These are phyloP conservation scores for Nothophytophthora sp. DNA, from an alignment of 352 stramenopile species.

Conservation along the genomic window DNA sequence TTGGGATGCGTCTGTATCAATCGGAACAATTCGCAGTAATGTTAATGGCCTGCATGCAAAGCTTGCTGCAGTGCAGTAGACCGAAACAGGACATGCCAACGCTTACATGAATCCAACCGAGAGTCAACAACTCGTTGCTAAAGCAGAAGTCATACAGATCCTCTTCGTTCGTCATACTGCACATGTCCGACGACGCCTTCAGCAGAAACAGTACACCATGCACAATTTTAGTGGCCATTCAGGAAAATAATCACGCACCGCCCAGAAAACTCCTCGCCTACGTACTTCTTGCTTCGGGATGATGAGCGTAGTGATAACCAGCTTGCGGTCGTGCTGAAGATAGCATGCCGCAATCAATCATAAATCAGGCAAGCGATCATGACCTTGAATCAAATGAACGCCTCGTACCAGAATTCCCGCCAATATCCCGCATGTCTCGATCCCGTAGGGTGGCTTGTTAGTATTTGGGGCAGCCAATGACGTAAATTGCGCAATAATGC, in stretches of 20 bases:
- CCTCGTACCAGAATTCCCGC: slow-evolving; percentile 78
- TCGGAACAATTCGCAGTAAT: neutral
- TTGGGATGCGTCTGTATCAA: slow-evolving; percentile 75
- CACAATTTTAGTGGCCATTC: neutral
- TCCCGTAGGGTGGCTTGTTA: slow-evolving; percentile 66
- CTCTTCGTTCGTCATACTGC: slow-evolving; percentile 87
- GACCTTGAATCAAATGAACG: too few species aligned
- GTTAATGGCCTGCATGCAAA: too few species aligned
- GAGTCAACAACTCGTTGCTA: slow-evolving; percentile 80
- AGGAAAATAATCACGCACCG: too few species aligned
- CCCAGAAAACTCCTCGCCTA: neutral
- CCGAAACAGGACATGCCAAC: slow-evolving; percentile 2
- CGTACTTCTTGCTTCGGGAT: slow-evolving; percentile 86
- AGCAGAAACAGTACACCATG: neutral
- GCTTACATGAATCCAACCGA: slow-evolving; percentile 92
- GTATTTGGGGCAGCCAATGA: slow-evolving; percentile 82
- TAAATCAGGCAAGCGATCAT: neutral
- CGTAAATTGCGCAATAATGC: slow-evolving; percentile 78
- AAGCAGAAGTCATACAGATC: slow-evolving; percentile 90
- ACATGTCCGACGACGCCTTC: slow-evolving; percentile 86
- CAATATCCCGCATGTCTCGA: slow-evolving; percentile 92
- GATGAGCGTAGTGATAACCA: slow-evolving; percentile 84
- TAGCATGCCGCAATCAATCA: neutral
- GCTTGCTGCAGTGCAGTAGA: neutral
- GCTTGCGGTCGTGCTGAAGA: slow-evolving; percentile 44